Evolutionary conservation across 2,329 filamentous ascomycete species (phyloP), one percentile per base, ranked within the genome.

Genomic region (Verticillium alfalfae): DNA sequence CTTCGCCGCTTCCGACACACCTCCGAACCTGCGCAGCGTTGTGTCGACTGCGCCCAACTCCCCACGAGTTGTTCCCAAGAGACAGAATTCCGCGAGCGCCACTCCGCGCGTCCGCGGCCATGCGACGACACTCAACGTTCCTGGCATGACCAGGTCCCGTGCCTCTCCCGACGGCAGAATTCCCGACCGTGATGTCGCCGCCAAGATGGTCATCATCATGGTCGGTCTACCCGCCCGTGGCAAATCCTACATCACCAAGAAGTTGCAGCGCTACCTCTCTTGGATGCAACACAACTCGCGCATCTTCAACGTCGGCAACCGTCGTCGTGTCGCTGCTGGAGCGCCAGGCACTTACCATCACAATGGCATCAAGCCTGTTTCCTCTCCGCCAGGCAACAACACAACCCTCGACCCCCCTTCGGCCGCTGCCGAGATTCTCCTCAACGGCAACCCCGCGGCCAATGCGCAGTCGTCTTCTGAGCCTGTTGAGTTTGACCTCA

Each of bases 241-340:
- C 72, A 99, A 99, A 79, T 97, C 93, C 61, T 99, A 99, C 77
- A 96, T 99, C 70, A 98, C 95, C 64, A 98, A 98, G 81, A 99
- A 99, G 79, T 85, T 99, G 65, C 91, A 95, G 63, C 86, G 95
- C 64, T 99, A 98, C 73, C 80, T 99, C 58, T 94, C 96, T 58
- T 99, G 95, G 95, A 88, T 97, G 70, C 95, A 99, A 72, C 94
- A 99, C 76, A 92, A 97, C 70, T 95, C 93, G 13, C 86, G 84
- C 67, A 97, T 99, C 68, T 99, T 99, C 85, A 99, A 99, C 70
- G 95, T 99, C 41, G 95, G 95, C 64, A 94, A 97, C 75, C 85
- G 93, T 70, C 85, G 95, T 69, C 89, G 95, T 68, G 86, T 93
- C 58, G 92, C 89, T 18, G 91, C 90, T 54, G 90, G 89, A 16